These are phyloP conservation scores for Eucommia ulmoides DNA, from an alignment of 257 asterid species.

Conservation along the genomic window DNA sequence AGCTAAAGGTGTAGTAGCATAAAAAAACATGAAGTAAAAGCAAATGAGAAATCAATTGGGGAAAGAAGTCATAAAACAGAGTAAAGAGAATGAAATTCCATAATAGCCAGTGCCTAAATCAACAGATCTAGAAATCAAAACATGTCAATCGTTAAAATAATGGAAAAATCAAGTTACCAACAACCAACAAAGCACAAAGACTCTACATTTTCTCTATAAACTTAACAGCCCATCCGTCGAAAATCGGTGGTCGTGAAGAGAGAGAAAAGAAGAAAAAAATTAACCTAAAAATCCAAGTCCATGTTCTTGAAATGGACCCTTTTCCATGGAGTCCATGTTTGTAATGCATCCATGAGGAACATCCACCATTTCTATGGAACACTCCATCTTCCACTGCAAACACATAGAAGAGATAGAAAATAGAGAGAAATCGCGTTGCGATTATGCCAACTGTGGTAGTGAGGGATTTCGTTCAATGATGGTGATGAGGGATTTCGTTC, in stretches of 20 bases:
- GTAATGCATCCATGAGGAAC: no score
- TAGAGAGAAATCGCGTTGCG: no score
- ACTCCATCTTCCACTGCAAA: no score
- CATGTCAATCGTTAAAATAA: neutral
- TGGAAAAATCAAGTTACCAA: neutral
- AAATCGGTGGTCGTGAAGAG: neutral
- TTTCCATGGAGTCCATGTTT: no score
- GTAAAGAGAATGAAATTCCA: neutral
- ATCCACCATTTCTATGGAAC: no score
- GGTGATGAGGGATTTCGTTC: no score
- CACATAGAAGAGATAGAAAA: no score
- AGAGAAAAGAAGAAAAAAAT: neutral
- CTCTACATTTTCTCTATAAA: neutral
- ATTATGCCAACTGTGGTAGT: no score
- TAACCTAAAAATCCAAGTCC: neutral
- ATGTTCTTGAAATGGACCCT: no score
- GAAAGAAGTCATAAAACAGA: neutral
- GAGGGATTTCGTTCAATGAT: no score
- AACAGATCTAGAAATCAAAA: neutral
- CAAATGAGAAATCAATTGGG: neutral
- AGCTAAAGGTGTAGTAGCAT: neutral
- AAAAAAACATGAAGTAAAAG: neutral
- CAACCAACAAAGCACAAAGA: neutral
- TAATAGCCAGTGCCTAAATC: neutral
- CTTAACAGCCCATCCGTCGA: neutral